Percentiles rank a stretch among this genome's conserved stretches.
Evolutionary conservation across 1,284 basidiomycete species (phyloP).

Genomic region (Athelia sp.): DNA sequence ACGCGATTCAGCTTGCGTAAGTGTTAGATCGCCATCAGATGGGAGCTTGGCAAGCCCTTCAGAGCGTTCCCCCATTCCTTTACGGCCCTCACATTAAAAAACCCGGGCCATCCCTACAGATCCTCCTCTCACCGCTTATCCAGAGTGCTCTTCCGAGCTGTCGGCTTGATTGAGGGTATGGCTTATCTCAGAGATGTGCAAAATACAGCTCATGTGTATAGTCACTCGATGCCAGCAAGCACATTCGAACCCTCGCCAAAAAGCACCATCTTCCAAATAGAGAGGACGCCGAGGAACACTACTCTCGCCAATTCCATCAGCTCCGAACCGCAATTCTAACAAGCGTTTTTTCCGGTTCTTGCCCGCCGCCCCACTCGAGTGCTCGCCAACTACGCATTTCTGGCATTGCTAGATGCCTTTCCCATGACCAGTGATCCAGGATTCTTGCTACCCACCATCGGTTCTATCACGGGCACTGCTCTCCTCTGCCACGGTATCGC

Average conservation of each 20-base stretch:
- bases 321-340: background rate
- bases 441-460: slow-evolving; percentile 44
- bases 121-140: slow-evolving; percentile 49
- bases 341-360: background rate
- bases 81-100: slow-evolving; percentile 41
- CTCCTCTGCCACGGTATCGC: slow-evolving; percentile 50
- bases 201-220: background rate
- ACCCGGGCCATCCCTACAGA: slow-evolving; percentile 53
- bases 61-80: slow-evolving; percentile 39
- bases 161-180: slow-evolving; percentile 31
- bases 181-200: slow-evolving; percentile 45
- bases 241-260: background rate
- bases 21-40: slow-evolving; percentile 19
- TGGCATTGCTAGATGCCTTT: slow-evolving; percentile 52
- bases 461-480: slow-evolving; percentile 42
- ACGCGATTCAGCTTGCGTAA: slow-evolving; percentile 40
- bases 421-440: slow-evolving; percentile 44
- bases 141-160: slow-evolving; percentile 30
- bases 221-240: background rate
- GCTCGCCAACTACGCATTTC: slow-evolving; percentile 45
- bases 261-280: background rate
- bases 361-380: background rate
- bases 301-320: background rate
- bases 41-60: slow-evolving; percentile 32
- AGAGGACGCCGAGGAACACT: background rate